phyloP scores from a whole-genome alignment of 2,329 filamentous ascomycete genomes.

The Pleurostoma richardsiae region DNA sequence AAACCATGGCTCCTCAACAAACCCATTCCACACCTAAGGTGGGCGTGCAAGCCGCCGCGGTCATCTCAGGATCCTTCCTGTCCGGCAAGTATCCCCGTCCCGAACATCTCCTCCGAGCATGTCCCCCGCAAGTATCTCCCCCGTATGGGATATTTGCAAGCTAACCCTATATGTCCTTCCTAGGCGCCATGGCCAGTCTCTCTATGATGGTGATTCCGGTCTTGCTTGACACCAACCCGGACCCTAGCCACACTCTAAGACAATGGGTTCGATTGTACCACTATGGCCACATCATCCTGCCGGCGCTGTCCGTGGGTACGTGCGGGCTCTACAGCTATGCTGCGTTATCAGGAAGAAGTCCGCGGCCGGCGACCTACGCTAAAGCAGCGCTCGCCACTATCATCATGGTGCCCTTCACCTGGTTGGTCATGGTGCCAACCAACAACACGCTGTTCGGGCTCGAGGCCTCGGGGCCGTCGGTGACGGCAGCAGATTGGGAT shows the following conservation, averaged over 20 bases:
- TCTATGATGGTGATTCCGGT: conserved; percentile 22
- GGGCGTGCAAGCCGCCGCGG: too few relatives aligned
- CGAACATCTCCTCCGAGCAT: too few relatives aligned
- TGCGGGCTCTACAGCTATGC: conserved; percentile 16
- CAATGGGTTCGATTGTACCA: conserved; percentile 27
- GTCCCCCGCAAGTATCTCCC: too few relatives aligned
- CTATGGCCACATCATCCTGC: conserved; percentile 22
- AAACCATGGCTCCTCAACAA: too few relatives aligned
- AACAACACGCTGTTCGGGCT: conserved; percentile 22
- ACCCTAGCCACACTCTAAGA: conserved; percentile 16
- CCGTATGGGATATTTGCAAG: background rate
- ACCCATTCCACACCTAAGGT: too few relatives aligned
- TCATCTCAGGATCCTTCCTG: too few relatives aligned
- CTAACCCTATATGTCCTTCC: background rate
- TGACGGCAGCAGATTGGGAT: conserved; percentile 3
- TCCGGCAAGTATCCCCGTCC: too few relatives aligned
- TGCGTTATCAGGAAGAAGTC: conserved; percentile 16
- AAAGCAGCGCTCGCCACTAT: conserved; percentile 7
- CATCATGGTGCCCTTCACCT: conserved; percentile 29
- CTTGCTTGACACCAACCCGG: conserved; percentile 19
- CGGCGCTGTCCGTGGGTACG: conserved; percentile 19
- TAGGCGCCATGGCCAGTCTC: conserved; percentile 10
- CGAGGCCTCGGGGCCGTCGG: conserved; percentile 3
- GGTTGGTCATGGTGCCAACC: conserved; percentile 25
- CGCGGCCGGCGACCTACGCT: conserved; percentile 4